Conservation (phyloP, 331 rosid species). For the Malus hybrid region DNA sequence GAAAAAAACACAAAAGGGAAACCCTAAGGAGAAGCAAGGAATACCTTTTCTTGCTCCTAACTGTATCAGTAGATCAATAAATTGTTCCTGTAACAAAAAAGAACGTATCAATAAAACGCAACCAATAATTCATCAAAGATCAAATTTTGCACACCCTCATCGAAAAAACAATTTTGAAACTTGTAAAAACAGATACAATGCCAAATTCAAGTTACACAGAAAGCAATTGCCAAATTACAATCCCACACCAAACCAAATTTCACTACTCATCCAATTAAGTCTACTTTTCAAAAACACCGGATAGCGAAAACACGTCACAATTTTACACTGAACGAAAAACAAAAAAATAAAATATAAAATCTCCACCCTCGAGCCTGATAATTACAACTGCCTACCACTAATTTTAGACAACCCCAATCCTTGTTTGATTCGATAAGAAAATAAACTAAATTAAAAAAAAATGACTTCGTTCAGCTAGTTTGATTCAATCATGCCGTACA, state of each 20-base stretch:
- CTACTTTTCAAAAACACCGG: neutral
- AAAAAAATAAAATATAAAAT: too few species aligned
- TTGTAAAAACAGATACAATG: neutral
- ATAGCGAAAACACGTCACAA: neutral
- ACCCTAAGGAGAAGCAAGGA: neutral
- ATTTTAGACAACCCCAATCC: neutral
- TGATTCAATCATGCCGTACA: neutral
- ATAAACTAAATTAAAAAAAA: neutral
- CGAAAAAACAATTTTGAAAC: neutral
- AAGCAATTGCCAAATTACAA: neutral
- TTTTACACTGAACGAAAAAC: neutral
- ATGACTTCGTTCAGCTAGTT: neutral
- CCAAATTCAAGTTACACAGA: neutral
- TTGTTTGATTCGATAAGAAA: neutral
- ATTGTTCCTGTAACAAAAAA: neutral
- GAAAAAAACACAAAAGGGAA: too few species aligned
- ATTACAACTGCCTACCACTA: neutral
- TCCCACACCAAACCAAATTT: neutral
- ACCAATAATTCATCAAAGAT: neutral
- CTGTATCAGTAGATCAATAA: neutral
- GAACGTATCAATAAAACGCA: neutral
- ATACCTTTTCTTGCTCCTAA: slow-evolving; percentile 5
- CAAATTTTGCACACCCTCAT: neutral
- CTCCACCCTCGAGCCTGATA: neutral
- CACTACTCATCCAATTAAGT: neutral